Evolutionary conservation across 2,329 filamentous ascomycete species (phyloP), one percentile per base, ranked within the genome.

Genomic region (Cordyceps militaris): DNA sequence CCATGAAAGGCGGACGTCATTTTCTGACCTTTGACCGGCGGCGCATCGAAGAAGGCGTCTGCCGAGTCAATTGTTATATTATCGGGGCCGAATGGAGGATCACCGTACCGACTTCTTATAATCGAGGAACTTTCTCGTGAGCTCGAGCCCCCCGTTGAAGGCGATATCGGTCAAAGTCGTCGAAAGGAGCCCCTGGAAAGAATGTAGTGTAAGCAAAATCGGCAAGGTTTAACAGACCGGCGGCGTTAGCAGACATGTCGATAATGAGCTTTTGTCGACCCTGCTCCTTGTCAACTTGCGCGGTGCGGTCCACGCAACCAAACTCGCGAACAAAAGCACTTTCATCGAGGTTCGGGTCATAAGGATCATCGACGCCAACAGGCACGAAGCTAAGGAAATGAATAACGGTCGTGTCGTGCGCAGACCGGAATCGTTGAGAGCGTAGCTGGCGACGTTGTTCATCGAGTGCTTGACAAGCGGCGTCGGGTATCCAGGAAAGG

Each of bases 251-350:
- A 16, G 79, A 76, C 16, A 87, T 66, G 62, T 87, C 85, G 58
- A 87, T 79, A 21, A 87, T 73, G 14, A 88, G 72, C 64, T 80
- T 83, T 1, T 73, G 80, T 65, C 84, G 84, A 1, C 76, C 74
- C 2, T 72, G 71, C 1, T 67, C 61, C 44, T 76, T 74, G 9
- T 75, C 76, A 42, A 72, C 69, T 0, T 32, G 16, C 13, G 54
- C 44, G 5, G 54, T 57, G 23, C 36, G 34, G 19, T 50, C 44
- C 3, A 57, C 54, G 21, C 73, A 69, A 16, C 85, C 71, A 62
- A 84, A 79, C 13, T 57, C 58, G 9, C 72, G 50, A 14, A 68
- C 63, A 24, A 67, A 61, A 1, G 40, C 48, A 24, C 60, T 50
- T 42, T 64, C 64, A 23, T 64, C 63, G 54, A 30, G 64, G 57